Evolutionary conservation across 2,329 filamentous ascomycete genomes (phyloP).

Genomic region (Fusarium nygamai): DNA sequence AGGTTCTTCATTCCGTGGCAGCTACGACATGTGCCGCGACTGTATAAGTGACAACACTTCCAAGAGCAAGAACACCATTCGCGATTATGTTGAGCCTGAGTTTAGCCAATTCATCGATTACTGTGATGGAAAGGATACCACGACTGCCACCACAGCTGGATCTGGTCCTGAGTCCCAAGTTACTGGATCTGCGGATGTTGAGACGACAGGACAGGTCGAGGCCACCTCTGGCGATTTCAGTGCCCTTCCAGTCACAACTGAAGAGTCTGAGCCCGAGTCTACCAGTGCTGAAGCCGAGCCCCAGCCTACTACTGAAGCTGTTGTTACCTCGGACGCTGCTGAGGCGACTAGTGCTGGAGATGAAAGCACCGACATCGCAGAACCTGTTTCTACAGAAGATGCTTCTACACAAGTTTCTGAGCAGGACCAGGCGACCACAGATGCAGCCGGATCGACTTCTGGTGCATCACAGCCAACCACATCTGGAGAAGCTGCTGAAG

Average conservation of each 20-base stretch:
- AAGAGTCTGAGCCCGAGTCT: conserved; percentile 6
- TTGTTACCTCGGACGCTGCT: not conserved
- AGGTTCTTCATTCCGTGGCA: conserved; percentile 54
- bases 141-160: conserved; percentile 18
- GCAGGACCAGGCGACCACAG: not conserved
- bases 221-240: conserved; percentile 38
- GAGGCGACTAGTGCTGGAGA: not conserved
- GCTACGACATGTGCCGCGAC: conserved; percentile 50
- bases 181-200: conserved; percentile 31
- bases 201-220: conserved; percentile 41
- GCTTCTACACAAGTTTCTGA: not conserved
- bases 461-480: conserved; percentile 15
- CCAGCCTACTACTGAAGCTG: conserved; percentile 7
- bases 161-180: conserved; percentile 39
- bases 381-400: not conserved
- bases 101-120: conserved; percentile 59
- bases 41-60: conserved; percentile 52
- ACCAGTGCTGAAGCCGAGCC: conserved; percentile 3
- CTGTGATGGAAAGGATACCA: conserved; percentile 50
- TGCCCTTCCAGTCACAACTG: conserved; percentile 18
- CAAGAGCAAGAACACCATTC: conserved; percentile 41
- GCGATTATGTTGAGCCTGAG: conserved; percentile 48
- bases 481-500: conserved; percentile 8
- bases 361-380: not conserved
- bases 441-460: conserved; percentile 6